A percentile compares a stretch with the other conserved stretches of the same genome.
phyloP scores from a whole-genome alignment of 108 stramenopile genomes.

The Cyclotella kingstonii region DNA sequence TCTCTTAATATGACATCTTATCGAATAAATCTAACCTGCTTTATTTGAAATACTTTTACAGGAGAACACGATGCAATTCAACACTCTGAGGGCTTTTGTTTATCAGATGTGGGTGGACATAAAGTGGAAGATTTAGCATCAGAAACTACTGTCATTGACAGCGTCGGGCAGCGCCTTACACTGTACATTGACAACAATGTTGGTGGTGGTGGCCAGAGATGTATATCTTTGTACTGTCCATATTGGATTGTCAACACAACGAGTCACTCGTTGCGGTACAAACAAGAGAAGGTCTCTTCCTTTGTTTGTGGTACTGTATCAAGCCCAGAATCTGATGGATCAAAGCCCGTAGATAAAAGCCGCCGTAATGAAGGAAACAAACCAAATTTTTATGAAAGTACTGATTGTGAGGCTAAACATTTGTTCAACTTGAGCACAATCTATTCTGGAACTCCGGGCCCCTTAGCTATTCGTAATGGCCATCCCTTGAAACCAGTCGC shows the following conservation, averaged over 20 bases:
- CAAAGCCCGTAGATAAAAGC: slow-evolving; percentile 64
- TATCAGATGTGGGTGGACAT: slow-evolving; percentile 43
- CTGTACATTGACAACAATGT: slow-evolving; percentile 83
- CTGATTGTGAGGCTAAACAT: slow-evolving; percentile 8
- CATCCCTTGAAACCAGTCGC: slow-evolving; percentile 31
- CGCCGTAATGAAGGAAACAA: slow-evolving; percentile 45
- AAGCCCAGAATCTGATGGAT: slow-evolving; percentile 45
- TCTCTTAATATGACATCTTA: neutral
- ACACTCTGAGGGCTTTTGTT: slow-evolving; percentile 4
- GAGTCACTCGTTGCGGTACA: slow-evolving; percentile 81
- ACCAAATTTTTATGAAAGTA: neutral
- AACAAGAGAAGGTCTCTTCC: slow-evolving; percentile 68
- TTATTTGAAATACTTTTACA: neutral
- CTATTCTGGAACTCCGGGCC: slow-evolving; percentile 78
- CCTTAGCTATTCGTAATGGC: slow-evolving; percentile 37
- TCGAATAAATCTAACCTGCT: neutral
- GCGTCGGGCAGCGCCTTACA: slow-evolving; percentile 80
- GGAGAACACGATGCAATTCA: slow-evolving; percentile 15
- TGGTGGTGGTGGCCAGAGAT: slow-evolving; percentile 91
- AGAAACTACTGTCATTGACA: slow-evolving; percentile 82
- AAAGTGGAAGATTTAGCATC: slow-evolving; percentile 61
- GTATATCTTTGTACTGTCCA: slow-evolving; percentile 82
- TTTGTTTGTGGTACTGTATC: slow-evolving; percentile 75
- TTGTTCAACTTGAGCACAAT: slow-evolving; percentile 48
- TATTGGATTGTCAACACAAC: slow-evolving; percentile 93